phyloP scores from a whole-genome alignment of 257 asterid species.

The Verbascum thapsus region DNA sequence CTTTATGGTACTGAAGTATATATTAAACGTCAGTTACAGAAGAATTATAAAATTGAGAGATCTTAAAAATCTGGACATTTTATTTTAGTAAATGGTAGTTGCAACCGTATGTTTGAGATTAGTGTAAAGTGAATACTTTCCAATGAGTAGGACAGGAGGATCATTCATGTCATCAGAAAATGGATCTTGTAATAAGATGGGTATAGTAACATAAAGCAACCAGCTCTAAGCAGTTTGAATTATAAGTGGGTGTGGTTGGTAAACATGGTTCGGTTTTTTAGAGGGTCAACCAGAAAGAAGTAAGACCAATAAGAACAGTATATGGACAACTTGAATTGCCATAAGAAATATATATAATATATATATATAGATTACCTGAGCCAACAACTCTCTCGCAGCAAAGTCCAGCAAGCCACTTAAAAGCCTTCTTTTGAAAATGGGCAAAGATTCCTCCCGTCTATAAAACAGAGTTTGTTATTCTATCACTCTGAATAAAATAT shows the following conservation, averaged over 20 bases:
- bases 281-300: conserved; percentile 30
- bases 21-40: conserved; percentile 10
- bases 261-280: too few relatives aligned
- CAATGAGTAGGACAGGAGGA: conserved; percentile 25
- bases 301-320: conserved; percentile 24
- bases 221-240: conserved; percentile 17
- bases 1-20: conserved; percentile 2
- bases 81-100: conserved; percentile 20
- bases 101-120: conserved; percentile 14
- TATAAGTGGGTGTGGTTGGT: too few relatives aligned
- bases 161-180: conserved; percentile 25
- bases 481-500: too few relatives aligned
- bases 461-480: conserved; percentile 26
- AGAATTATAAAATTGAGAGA: background rate
- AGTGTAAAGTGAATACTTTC: conserved; percentile 11
- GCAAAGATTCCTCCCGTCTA: conserved; percentile 95
- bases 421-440: conserved; percentile 93
- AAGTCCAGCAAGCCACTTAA: conserved; percentile 92
- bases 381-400: conserved; percentile 91
- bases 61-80: conserved; percentile 19
- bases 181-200: conserved; percentile 19
- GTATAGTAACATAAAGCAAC: conserved; percentile 12
- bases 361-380: conserved; percentile 64
- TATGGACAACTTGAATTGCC: conserved; percentile 22
- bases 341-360: too few relatives aligned